These are phyloP conservation scores for Penicillium concentricum DNA, from an alignment of 2,329 filamentous ascomycete species.

Conservation along the genomic window DNA sequence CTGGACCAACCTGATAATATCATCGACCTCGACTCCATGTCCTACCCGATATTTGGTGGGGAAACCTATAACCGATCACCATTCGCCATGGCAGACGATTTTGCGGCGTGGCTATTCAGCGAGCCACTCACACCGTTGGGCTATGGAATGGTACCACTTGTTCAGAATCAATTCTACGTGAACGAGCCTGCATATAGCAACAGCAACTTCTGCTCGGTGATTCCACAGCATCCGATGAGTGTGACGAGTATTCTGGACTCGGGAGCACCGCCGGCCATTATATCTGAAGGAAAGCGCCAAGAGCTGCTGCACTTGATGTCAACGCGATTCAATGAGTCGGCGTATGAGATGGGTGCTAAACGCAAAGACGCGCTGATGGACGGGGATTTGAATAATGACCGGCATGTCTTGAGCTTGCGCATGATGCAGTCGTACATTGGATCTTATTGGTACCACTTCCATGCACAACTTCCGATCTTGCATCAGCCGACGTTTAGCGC, in stretches of 20 bases:
- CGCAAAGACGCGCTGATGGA: conserved; percentile 75
- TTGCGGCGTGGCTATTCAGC: conserved; percentile 81
- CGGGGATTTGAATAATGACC: conserved; percentile 66
- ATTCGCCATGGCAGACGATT: conserved; percentile 83
- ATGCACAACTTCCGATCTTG: conserved; percentile 88
- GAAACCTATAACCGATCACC: conserved; percentile 84
- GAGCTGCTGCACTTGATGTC: conserved; percentile 80
- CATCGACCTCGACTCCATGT: conserved; percentile 36
- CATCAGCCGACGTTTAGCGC: conserved; percentile 92
- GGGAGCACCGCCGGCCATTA: conserved; percentile 71
- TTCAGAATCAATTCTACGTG: conserved; percentile 52
- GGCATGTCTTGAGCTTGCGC: conserved; percentile 71
- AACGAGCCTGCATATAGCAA: conserved; percentile 51
- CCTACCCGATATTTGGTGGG: conserved; percentile 80
- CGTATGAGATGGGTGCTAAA: conserved; percentile 69
- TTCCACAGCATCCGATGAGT: conserved; percentile 78
- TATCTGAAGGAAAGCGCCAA: conserved; percentile 84
- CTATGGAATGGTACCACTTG: conserved; percentile 45
- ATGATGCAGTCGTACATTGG: conserved; percentile 96
- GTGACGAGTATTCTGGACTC: conserved; percentile 82
- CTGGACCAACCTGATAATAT: conserved; percentile 19
- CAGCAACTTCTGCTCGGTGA: conserved; percentile 48
- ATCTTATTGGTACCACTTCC: conserved; percentile 94
- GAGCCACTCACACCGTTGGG: conserved; percentile 58
- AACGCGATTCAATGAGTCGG: conserved; percentile 76